Percentiles rank a stretch among this genome's conserved stretches.
Evolutionary conservation across 305 asterid genomes (phyloP).

Genomic region (Solanum hybrid): DNA sequence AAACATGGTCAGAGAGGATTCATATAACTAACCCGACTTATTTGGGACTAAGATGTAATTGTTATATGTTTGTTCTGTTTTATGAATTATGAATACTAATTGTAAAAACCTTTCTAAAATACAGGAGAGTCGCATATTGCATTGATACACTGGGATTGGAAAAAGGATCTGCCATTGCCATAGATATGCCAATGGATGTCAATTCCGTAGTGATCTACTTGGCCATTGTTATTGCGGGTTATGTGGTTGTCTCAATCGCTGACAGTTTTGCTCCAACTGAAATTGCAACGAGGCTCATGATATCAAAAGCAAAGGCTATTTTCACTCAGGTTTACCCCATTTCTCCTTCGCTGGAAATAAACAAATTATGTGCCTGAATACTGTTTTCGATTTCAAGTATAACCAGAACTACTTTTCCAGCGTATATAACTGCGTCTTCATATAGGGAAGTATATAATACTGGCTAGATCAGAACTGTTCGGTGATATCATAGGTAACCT

Average conservation of each 20-base stretch:
- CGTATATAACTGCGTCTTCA: not conserved
- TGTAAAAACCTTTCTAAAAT: not conserved
- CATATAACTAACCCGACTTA: not conserved
- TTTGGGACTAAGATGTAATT: not conserved
- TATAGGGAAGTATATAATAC: not conserved
- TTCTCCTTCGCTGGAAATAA: constrained; percentile 9
- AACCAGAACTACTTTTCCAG: not conserved
- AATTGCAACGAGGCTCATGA: constrained; percentile 68
- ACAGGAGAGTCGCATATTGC: constrained; percentile 74
- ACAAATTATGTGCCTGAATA: not conserved
- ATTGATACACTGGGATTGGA: constrained; percentile 71
- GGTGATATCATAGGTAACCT: not conserved
- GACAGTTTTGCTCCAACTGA: constrained; percentile 91
- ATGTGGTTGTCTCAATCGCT: constrained; percentile 89
- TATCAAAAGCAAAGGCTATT: constrained; percentile 81
- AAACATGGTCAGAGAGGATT: not conserved
- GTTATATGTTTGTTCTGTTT: not conserved
- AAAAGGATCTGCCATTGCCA: constrained; percentile 88
- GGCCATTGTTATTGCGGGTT: constrained; percentile 86
- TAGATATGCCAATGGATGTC: constrained; percentile 95
- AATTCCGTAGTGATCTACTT: constrained; percentile 86
- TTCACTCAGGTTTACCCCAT: constrained; percentile 64
- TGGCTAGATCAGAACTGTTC: not conserved
- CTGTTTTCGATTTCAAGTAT: not conserved
- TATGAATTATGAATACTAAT: not conserved